phyloP scores from a whole-genome alignment of 2,329 filamentous ascomycete species.

The Apiospora marii region DNA sequence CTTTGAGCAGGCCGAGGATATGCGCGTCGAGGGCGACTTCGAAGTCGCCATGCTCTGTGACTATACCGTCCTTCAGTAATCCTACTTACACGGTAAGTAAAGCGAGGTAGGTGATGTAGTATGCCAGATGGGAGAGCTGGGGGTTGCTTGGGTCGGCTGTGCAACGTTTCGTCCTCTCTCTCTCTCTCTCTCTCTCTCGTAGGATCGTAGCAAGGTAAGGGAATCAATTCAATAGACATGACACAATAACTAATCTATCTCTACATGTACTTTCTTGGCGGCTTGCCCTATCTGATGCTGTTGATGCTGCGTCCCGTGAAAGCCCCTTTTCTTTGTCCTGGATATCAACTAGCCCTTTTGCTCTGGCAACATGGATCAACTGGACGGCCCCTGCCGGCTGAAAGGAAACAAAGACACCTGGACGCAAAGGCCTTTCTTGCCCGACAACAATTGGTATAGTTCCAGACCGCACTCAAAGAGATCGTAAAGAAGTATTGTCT shows the following conservation, averaged over 20 bases:
- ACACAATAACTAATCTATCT: too few species aligned
- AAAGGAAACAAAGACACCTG: neutral
- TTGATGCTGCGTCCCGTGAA: neutral
- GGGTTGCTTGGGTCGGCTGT: too few species aligned
- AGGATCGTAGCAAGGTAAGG: too few species aligned
- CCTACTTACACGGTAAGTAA: neutral
- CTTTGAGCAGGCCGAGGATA: neutral
- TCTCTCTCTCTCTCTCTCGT: too few species aligned
- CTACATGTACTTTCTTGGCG: too few species aligned
- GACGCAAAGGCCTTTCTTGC: neutral
- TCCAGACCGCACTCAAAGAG: neutral
- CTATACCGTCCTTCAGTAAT: too few species aligned
- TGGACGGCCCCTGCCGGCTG: neutral
- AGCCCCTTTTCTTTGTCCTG: neutral
- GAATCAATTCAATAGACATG: too few species aligned
- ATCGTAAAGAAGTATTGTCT: constrained; percentile 3
- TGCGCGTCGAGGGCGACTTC: neutral
- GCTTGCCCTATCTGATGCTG: too few species aligned
- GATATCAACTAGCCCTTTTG: neutral
- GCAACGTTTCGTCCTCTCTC: too few species aligned
- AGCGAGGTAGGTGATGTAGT: neutral
- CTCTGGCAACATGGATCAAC: neutral
- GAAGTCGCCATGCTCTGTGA: too few species aligned
- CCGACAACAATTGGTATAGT: neutral
- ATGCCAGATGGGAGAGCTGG: too few species aligned